Evolutionary conservation across 768 basidiomycete genomes (phyloP), one percentile per base, ranked within the genome.

Genomic region (Clitopilus passeckerianus): DNA sequence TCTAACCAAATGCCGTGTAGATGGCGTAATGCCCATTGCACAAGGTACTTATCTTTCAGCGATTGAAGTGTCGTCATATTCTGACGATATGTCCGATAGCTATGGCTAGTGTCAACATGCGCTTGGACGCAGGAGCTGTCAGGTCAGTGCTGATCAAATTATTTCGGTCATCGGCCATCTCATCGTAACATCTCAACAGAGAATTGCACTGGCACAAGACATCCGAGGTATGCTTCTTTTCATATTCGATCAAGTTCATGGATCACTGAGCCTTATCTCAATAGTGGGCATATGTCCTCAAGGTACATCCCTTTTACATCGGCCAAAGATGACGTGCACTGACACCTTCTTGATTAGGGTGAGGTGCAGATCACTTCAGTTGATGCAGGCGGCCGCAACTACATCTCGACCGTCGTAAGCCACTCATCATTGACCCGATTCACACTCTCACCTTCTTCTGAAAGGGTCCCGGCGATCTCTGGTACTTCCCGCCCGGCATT

Each of bases 151-250:
- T 23, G 0, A 9, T 16, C 24, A 2, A 27, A 54, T 24, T 18
- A 57, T 24, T 43, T 14, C 22, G 15, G 37, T 12, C 37, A 41
- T 41, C n/a, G 37, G 37, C n/a, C 37, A 41, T 41, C 37, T 41
- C 37, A 41, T 41, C n/a, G 16, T 14, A 24, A n/a, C 6, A 24
- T 35, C 34, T 22, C n/a, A 12, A 23, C 56, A 80, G 78, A 34
- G 82, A 84, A 64, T 73, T 84, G 34, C 82, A 84, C 61, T 84
- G 82, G 82, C 82, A 84, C 64, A 76, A 69, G 34, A 77, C 79
- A 6, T 69, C 78, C 12, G 81, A 81, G 71, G 77, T 76, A 60
- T 50, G 64, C 62, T 12, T 55, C 30, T 9, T 16, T 14, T 18
- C 54, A 27, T 15, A 53, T 53, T 22, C n/a, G 20, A 34, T n/a